phyloP scores from a whole-genome alignment of 1,139 yeast species.

The Geotrichum macrosporum region DNA sequence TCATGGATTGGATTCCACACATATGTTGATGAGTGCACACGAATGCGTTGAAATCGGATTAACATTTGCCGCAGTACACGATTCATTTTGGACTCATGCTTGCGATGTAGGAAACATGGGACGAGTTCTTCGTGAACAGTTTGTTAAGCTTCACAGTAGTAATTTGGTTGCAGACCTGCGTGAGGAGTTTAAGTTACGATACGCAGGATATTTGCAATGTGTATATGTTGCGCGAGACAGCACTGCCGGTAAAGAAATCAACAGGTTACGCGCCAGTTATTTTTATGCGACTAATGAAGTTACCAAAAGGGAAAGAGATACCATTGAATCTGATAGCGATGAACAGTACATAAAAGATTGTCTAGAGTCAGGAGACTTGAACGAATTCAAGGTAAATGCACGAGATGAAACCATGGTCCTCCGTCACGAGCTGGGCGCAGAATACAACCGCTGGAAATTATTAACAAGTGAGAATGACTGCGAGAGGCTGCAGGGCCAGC shows the following conservation, averaged over 20 bases:
- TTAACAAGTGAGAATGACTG: neutral
- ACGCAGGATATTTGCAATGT: constrained; percentile 52
- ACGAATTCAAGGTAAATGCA: constrained; percentile 39
- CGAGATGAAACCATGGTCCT: constrained; percentile 32
- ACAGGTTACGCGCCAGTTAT: constrained; percentile 19
- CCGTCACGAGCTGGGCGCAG: constrained; percentile 23
- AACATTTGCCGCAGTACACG: constrained; percentile 91
- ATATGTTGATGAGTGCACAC: constrained; percentile 80
- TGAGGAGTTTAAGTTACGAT: constrained; percentile 74
- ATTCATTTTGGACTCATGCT: constrained; percentile 96
- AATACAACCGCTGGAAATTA: constrained; percentile 18
- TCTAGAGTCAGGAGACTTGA: constrained; percentile 7
- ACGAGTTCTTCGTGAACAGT: constrained; percentile 61
- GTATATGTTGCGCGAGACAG: constrained; percentile 49
- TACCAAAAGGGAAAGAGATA: constrained; percentile 40
- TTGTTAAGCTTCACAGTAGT: constrained; percentile 64
- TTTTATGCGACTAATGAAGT: neutral
- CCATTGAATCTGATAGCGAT: constrained; percentile 56
- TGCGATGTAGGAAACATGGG: constrained; percentile 66
- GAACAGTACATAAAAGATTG: constrained; percentile 48
- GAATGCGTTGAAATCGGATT: constrained; percentile 48
- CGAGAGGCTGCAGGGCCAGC: neutral
- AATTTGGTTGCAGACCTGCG: constrained; percentile 61
- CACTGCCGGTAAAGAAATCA: constrained; percentile 33
- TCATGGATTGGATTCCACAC: constrained; percentile 92